phyloP scores from a whole-genome alignment of 352 stramenopile genomes.

The Ophiocytium majus region DNA sequence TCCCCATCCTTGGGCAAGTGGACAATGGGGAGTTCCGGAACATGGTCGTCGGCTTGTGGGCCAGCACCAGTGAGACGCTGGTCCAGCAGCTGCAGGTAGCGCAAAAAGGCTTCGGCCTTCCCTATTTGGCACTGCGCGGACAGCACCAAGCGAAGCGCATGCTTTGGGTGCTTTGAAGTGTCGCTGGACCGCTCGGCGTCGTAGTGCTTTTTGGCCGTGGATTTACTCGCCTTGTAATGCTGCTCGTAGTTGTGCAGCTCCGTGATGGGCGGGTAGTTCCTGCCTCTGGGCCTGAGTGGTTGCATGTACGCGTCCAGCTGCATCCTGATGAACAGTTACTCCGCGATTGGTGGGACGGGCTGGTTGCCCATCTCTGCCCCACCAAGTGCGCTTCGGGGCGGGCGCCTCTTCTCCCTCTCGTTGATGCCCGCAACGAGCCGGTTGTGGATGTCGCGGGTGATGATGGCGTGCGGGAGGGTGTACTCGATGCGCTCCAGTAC shows the following conservation, averaged over 20 bases:
- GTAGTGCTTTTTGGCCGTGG: background rate
- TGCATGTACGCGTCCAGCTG: background rate
- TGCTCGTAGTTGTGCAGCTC: background rate
- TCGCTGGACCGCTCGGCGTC: background rate
- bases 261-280: background rate
- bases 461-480: background rate
- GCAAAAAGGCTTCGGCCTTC: slow-evolving; percentile 24
- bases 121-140: slow-evolving; percentile 33
- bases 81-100: slow-evolving; percentile 22
- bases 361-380: background rate
- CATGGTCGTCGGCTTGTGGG: too few relatives aligned
- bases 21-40: too few relatives aligned
- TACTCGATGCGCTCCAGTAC: background rate
- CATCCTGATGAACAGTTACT: background rate
- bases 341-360: background rate
- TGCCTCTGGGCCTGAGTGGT: too few relatives aligned
- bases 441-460: background rate
- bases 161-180: too few relatives aligned
- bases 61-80: too few relatives aligned
- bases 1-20: too few relatives aligned
- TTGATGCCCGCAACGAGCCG: background rate
- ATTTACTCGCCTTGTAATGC: background rate
- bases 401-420: background rate
- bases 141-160: slow-evolving; percentile 14
- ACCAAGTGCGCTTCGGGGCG: too few relatives aligned